Evolutionary conservation across 1,139 yeast species (phyloP).

Genomic region (Pneumocystis oryctolagi): DNA sequence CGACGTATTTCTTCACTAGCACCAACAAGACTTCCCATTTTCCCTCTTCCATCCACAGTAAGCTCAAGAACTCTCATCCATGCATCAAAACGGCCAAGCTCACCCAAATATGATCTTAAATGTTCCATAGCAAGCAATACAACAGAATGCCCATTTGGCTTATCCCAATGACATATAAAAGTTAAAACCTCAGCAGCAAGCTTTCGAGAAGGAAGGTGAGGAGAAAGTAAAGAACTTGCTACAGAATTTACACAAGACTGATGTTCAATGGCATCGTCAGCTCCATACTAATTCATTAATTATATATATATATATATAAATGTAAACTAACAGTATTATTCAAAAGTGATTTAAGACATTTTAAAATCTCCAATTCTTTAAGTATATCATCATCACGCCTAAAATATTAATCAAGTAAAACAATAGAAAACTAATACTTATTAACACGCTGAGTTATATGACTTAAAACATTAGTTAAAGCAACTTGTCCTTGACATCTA

Average conservation of each 20-base stretch:
- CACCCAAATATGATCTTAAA: constrained; percentile 45
- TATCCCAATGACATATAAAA: constrained; percentile 37
- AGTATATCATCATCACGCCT: constrained; percentile 32
- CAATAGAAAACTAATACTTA: constrained; percentile 10
- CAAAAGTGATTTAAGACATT: constrained; percentile 48
- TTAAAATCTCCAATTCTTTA: constrained; percentile 43
- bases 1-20: constrained; percentile 75
- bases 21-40: constrained; percentile 78
- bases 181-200: constrained; percentile 65
- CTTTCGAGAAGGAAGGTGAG: constrained; percentile 57
- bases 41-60: constrained; percentile 76
- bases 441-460: constrained; percentile 27
- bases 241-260: constrained; percentile 44
- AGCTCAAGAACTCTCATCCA: constrained; percentile 66
- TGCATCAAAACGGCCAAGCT: constrained; percentile 56
- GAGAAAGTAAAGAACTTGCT: constrained; percentile 44
- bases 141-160: constrained; percentile 46
- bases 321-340: constrained; percentile 27
- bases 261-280: constrained; percentile 37
- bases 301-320: background rate
- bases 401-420: background rate
- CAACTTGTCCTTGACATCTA: constrained; percentile 77
- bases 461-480: constrained; percentile 47
- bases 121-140: constrained; percentile 51
- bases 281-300: constrained; percentile 29